Evolutionary conservation across 805 yeast species (phyloP), one percentile per base, ranked within the genome.

Genomic region (Lipomyces oligophaga): DNA sequence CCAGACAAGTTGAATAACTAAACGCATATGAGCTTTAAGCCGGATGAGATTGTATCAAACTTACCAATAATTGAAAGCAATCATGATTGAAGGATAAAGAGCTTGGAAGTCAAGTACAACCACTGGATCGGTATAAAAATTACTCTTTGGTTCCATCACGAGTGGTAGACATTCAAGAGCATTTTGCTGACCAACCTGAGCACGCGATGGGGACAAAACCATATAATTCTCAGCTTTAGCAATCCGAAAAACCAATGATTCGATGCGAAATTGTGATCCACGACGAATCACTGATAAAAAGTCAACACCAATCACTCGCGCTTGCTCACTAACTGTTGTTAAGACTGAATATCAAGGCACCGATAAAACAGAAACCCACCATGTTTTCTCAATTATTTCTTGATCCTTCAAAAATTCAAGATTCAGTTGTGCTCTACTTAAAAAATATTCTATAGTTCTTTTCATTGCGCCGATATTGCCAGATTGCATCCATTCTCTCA

Each of bases 261-360:
- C 98, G 2, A 93, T 96, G 61, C 86, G 89, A 62, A 74, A 93
- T 61, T 93, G 98, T 0, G 97, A 90, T 0, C 98, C 98, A 48
- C 98, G 65, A 41, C 85, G 83, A 49, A 84, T 78, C 6, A 88
- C 86, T 2, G 97, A 86, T 60, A 80, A 76, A 62, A 88, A 93
- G 58, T 93, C 97, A 22, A 93, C 78, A 0, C 98, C 98, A 19
- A 88, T 74, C 26, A 93, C 64, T 38, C 96, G 70, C 0, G 96
- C 85, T 63, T 85, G 85, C 57, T 89, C 97, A 11, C 83, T 77
- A 13, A 10, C 8, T 13, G 30, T 13, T 26, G 8, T 13, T 13
- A 10, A 10, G 13, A 13, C 30, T 26, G 30, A 26, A 26, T 10
- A 13, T 10, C 13, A 26, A 26, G 13, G 8, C 8, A 13, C 8